Evolutionary conservation across 2,329 filamentous ascomycete species (phyloP).

Genomic region (Diaporthe nobilis): DNA sequence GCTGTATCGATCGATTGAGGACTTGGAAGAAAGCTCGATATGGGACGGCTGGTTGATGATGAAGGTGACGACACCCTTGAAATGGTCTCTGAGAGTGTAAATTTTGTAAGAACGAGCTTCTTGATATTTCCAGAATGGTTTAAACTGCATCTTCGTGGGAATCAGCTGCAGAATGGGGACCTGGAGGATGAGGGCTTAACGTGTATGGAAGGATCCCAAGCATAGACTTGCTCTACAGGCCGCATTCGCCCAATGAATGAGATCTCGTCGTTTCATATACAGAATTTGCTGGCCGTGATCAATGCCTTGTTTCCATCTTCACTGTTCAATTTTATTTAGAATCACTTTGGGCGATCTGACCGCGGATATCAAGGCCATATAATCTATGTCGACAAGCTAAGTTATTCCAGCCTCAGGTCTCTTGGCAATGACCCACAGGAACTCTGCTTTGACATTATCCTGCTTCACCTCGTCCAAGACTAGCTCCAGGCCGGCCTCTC

Average conservation of each 20-base stretch:
- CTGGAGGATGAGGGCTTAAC: too few species aligned
- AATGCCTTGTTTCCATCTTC: too few species aligned
- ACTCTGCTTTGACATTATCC: conserved; percentile 52
- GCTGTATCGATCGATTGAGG: neutral
- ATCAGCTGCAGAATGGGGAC: too few species aligned
- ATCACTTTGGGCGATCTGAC: too few species aligned
- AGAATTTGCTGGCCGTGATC: neutral
- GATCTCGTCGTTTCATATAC: fast-evolving
- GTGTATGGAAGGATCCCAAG: neutral
- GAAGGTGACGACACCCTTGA: too few species aligned
- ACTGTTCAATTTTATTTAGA: too few species aligned
- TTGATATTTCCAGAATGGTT: too few species aligned
- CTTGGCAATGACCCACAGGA: conserved; percentile 58
- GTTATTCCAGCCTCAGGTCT: conserved; percentile 40
- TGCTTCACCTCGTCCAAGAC: conserved; percentile 49
- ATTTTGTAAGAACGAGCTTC: neutral
- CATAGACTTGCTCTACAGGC: neutral
- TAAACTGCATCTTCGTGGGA: too few species aligned
- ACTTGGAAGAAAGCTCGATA: neutral
- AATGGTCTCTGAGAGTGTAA: neutral
- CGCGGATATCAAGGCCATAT: too few species aligned
- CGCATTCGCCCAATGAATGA: neutral
- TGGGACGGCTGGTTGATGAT: neutral
- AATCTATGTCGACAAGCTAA: neutral
- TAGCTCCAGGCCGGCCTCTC: conserved; percentile 52